These are phyloP conservation scores for Prunus padus DNA, from an alignment of 306 rosid genomes.

Conservation along the genomic window DNA sequence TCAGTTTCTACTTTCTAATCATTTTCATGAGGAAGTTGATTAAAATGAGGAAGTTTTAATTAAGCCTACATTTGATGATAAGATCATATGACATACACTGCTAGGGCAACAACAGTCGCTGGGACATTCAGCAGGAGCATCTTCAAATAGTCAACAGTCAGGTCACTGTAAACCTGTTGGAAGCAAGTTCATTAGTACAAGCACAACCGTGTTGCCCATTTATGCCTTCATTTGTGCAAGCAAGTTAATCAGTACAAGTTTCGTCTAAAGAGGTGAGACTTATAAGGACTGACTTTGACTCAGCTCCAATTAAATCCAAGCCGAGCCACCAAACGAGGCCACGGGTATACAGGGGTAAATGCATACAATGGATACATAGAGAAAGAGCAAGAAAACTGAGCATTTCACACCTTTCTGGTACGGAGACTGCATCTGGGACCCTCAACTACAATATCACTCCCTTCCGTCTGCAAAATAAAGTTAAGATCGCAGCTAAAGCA, in stretches of 20 bases:
- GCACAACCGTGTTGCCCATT: background rate
- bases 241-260: background rate
- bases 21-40: background rate
- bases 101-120: conserved; percentile 80
- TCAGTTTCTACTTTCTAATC: background rate
- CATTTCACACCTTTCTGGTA: conserved; percentile 55
- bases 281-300: too few relatives aligned
- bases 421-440: conserved; percentile 99
- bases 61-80: background rate
- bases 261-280: too few relatives aligned
- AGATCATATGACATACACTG: conserved; percentile 55
- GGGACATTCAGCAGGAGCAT: conserved; percentile 89
- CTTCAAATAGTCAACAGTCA: conserved; percentile 82
- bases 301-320: too few relatives aligned
- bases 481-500: conserved; percentile 12
- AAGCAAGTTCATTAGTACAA: conserved; percentile 26
- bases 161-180: conserved; percentile 85
- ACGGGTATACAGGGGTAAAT: background rate
- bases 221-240: background rate
- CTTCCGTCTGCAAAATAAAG: conserved; percentile 53
- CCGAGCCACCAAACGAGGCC: background rate
- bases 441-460: conserved; percentile 94
- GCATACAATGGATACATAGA: background rate
- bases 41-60: background rate
- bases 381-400: conserved; percentile 14